Conservation (phyloP, 805 yeast genomes). For the Suhomyces emberorum region DNA sequence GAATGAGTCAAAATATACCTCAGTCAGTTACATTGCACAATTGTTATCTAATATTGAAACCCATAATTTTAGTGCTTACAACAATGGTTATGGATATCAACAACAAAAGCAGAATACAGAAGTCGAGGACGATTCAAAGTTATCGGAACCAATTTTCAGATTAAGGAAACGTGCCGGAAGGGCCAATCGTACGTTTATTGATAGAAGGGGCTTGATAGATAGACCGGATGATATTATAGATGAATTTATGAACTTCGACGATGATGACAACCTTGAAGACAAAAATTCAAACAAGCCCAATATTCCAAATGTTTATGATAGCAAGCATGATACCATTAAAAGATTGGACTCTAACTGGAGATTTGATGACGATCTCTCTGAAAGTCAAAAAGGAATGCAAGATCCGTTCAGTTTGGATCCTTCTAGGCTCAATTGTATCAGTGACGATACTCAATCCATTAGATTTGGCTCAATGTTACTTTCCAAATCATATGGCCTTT, state of each 20-base stretch:
- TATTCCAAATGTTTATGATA: conserved; percentile 39
- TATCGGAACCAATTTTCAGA: conserved; percentile 52
- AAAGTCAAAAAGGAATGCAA: conserved; percentile 29
- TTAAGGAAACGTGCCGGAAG: conserved; percentile 77
- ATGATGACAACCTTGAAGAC: conserved; percentile 16
- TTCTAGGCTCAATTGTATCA: conserved; percentile 73
- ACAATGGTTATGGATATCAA: conserved; percentile 32
- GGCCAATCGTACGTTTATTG: conserved; percentile 66
- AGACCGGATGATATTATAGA: conserved; percentile 34
- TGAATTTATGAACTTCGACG: conserved; percentile 42
- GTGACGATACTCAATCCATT: conserved; percentile 83
- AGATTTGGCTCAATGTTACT: conserved; percentile 89
- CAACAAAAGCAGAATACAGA: conserved; percentile 14
- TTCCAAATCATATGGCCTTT: conserved; percentile 78
- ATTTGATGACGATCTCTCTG: conserved; percentile 57
- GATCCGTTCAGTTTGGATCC: conserved; percentile 74
- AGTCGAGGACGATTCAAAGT: conserved; percentile 26
- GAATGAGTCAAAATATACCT: conserved; percentile 17
- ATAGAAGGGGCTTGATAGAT: conserved; percentile 57
- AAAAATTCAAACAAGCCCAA: conserved; percentile 2
- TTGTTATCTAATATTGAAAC: conserved; percentile 37
- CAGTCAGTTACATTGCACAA: conserved; percentile 37
- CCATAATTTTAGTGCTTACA: conserved; percentile 38
- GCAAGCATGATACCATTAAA: conserved; percentile 40
- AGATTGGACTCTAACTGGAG: conserved; percentile 64